These are phyloP conservation scores for Pyricularia grisea DNA, from an alignment of 2,329 filamentous ascomycete genomes.

Conservation along the genomic window DNA sequence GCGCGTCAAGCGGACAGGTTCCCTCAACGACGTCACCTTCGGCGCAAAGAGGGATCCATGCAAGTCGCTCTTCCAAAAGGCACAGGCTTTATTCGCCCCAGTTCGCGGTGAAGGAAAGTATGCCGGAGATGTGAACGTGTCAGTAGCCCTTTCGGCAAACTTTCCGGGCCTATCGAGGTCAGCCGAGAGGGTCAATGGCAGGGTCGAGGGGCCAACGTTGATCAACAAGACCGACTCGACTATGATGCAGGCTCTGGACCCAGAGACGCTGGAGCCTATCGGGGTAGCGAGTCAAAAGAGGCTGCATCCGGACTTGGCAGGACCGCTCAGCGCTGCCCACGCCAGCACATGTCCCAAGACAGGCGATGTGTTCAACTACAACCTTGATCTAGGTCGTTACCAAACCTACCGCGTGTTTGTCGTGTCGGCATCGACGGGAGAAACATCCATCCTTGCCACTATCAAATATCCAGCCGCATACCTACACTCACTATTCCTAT, in stretches of 20 bases:
- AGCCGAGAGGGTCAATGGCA: background rate
- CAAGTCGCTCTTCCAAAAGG: slow-evolving; percentile 7
- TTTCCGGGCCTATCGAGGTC: slow-evolving; percentile 5
- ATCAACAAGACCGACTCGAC: slow-evolving; percentile 7
- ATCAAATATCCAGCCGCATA: slow-evolving; percentile 38
- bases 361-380: slow-evolving; percentile 21
- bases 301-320: slow-evolving; percentile 2
- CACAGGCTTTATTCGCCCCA: slow-evolving; percentile 1
- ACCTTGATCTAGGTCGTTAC: slow-evolving; percentile 23
- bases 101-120: background rate
- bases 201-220: background rate
- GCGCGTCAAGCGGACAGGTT: slow-evolving; percentile 75
- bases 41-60: slow-evolving; percentile 8
- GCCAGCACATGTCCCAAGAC: slow-evolving; percentile 11
- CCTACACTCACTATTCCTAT: slow-evolving; percentile 26
- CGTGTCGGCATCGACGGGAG: slow-evolving; percentile 50
- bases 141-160: slow-evolving; percentile 3
- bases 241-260: slow-evolving; percentile 6
- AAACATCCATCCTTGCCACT: slow-evolving; percentile 62
- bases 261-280: slow-evolving; percentile 6
- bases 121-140: background rate
- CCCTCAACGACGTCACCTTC: slow-evolving; percentile 42
- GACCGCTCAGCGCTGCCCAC: slow-evolving; percentile 6
- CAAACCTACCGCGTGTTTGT: slow-evolving; percentile 61
- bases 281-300: slow-evolving; percentile 2